A percentile compares a stretch with the other conserved stretches of the same genome.
Conservation (phyloP, 75 land plant species). For the Picea sitchensis region DNA sequence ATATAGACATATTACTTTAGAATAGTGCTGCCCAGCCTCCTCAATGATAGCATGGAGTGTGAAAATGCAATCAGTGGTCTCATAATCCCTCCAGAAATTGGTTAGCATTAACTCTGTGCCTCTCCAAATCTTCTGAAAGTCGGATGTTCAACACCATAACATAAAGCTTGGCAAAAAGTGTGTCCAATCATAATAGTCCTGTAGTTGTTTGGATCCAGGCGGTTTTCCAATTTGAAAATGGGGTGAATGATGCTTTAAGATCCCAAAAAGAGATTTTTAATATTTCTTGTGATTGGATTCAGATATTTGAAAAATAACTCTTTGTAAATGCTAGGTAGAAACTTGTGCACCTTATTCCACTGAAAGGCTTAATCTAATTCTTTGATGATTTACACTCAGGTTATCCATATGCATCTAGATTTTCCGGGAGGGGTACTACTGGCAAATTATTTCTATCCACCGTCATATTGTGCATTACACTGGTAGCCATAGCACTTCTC, state of each 20-base stretch:
- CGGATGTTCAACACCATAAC: not conserved
- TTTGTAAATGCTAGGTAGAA: not conserved
- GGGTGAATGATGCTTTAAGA: not conserved
- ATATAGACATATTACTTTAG: too few relatives aligned
- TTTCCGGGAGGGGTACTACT: conserved; percentile 20
- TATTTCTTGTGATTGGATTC: too few relatives aligned
- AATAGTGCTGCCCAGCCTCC: too few relatives aligned
- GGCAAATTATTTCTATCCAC: conserved; percentile 31
- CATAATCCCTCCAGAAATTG: too few relatives aligned
- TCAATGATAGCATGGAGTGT: too few relatives aligned
- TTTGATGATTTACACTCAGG: conserved; percentile 24
- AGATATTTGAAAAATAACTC: not conserved
- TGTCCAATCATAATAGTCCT: not conserved
- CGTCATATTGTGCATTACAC: conserved; percentile 35
- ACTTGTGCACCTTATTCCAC: not conserved
- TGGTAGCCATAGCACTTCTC: conserved; percentile 44
- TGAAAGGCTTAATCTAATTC: not conserved
- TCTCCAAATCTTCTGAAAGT: not conserved
- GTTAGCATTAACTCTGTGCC: not conserved
- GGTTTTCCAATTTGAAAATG: not conserved
- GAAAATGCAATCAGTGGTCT: too few relatives aligned
- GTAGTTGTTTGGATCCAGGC: not conserved
- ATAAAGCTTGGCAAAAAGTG: not conserved
- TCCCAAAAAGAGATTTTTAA: too few relatives aligned
- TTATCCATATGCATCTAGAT: not conserved